phyloP scores from a whole-genome alignment of 73 alveolate genomes.

The Halteria grandinella region DNA sequence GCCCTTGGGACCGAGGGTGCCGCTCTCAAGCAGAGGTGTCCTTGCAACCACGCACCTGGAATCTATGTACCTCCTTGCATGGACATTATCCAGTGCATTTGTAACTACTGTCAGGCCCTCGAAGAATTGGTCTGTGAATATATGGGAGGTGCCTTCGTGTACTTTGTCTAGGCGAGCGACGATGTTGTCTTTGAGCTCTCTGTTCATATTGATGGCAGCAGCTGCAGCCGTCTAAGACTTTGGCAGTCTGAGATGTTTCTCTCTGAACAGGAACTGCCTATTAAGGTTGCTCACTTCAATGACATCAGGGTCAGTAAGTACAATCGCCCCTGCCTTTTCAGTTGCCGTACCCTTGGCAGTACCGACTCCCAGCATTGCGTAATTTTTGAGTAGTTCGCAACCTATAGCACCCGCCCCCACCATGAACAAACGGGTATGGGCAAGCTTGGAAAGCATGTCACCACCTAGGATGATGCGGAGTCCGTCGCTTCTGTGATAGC shows the following conservation, averaged over 20 bases:
- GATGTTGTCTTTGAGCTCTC: conserved; percentile 85
- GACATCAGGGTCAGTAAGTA: conserved; percentile 95
- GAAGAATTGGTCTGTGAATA: conserved; percentile 88
- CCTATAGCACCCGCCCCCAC: conserved; percentile 99
- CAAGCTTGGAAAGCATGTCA: conserved; percentile 62
- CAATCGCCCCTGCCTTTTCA: conserved; percentile 68
- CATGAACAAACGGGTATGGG: conserved; percentile 73
- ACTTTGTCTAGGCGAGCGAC: conserved; percentile 89
- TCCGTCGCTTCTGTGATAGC: conserved; percentile 73
- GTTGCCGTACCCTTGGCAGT: conserved; percentile 61
- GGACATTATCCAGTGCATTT: conserved; percentile 95
- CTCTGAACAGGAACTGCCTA: conserved; percentile 94
- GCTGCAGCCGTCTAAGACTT: conserved; percentile 95
- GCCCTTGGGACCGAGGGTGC: conserved; percentile 97
- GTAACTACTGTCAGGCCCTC: conserved; percentile 83
- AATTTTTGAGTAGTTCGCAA: conserved; percentile 93
- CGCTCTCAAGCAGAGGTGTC: conserved; percentile 92
- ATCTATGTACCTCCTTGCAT: conserved; percentile 95
- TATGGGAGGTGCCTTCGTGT: conserved; percentile 84
- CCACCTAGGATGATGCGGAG: conserved; percentile 78
- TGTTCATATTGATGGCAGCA: conserved; percentile 95
- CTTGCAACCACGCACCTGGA: conserved; percentile 84
- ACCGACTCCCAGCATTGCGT: conserved; percentile 92
- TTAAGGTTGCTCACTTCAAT: conserved; percentile 94
- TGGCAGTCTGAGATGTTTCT: conserved; percentile 92